phyloP scores from a whole-genome alignment of 2,329 filamentous ascomycete genomes.

The Blumeria graminis region DNA sequence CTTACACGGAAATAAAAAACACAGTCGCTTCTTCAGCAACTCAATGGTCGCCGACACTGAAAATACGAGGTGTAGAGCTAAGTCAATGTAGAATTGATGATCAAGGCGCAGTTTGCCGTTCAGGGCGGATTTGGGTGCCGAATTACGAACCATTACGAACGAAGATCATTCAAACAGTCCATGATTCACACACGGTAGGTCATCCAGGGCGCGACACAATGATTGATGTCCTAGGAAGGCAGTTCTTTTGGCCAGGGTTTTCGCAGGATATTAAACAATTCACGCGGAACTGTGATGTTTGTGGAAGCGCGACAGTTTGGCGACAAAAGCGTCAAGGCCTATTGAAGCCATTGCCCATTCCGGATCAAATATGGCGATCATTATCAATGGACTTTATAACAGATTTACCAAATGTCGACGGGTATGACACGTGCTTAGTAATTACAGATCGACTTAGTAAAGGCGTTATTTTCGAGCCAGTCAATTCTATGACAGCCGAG shows the following conservation, averaged over 20 bases:
- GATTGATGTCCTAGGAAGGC: not conserved
- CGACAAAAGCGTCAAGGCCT: no score
- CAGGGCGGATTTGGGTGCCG: not conserved
- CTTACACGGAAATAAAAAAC: not conserved
- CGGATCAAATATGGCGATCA: not conserved
- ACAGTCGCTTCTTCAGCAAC: not conserved
- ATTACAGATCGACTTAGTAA: not conserved
- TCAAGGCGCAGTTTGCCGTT: not conserved
- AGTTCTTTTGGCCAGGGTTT: not conserved
- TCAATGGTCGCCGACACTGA: not conserved
- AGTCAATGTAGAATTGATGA: not conserved
- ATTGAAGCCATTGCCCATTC: not conserved
- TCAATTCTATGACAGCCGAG: no score
- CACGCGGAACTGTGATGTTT: no score
- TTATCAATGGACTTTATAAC: not conserved
- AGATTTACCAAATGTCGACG: not conserved
- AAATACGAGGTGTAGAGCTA: not conserved
- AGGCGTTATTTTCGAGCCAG: no score
- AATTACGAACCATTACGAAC: not conserved
- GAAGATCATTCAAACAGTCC: not conserved
- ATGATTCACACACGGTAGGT: not conserved
- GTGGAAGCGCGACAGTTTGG: no score
- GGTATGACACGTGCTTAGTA: not conserved
- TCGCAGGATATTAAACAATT: no score
- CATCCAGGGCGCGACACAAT: not conserved